phyloP scores from a whole-genome alignment of 1,139 yeast species.

The Wickerhamiella infanticola region DNA sequence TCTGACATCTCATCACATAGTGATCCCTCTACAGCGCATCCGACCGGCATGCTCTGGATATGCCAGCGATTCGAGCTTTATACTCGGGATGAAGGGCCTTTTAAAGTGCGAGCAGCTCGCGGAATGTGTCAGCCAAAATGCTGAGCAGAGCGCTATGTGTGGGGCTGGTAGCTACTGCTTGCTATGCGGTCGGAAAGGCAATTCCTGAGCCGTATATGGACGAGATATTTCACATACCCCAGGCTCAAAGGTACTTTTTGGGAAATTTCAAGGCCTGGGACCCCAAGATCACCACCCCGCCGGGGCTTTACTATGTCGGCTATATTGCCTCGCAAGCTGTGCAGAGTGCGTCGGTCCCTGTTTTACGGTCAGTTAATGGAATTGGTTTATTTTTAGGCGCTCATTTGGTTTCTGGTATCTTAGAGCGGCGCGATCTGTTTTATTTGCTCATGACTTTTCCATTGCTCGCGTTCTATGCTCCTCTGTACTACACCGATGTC shows the following conservation, averaged over 20 bases:
- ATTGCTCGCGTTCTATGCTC: slow-evolving; percentile 52
- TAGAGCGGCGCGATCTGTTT: slow-evolving; percentile 1
- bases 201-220: slow-evolving; percentile 33
- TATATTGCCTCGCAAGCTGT: slow-evolving; percentile 22
- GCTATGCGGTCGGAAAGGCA: background rate
- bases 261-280: slow-evolving; percentile 62
- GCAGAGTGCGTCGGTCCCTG: slow-evolving; percentile 6
- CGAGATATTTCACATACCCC: slow-evolving; percentile 75
- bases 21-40: slow-evolving; percentile 12
- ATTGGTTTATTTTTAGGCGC: slow-evolving; percentile 41
- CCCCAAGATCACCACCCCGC: slow-evolving; percentile 89
- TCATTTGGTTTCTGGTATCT: slow-evolving; percentile 16
- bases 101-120: background rate
- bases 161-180: background rate
- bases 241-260: slow-evolving; percentile 50
- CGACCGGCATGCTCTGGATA: slow-evolving; percentile 10
- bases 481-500: slow-evolving; percentile 78
- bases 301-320: slow-evolving; percentile 70
- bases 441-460: slow-evolving; percentile 33
- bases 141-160: background rate
- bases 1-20: slow-evolving; percentile 14
- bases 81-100: background rate
- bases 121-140: background rate
- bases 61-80: background rate
- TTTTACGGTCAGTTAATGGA: slow-evolving; percentile 43